Evolutionary conservation across 1,284 basidiomycete species (phyloP), one percentile per base, ranked within the genome.

Genomic region (Marasmius sp.): DNA sequence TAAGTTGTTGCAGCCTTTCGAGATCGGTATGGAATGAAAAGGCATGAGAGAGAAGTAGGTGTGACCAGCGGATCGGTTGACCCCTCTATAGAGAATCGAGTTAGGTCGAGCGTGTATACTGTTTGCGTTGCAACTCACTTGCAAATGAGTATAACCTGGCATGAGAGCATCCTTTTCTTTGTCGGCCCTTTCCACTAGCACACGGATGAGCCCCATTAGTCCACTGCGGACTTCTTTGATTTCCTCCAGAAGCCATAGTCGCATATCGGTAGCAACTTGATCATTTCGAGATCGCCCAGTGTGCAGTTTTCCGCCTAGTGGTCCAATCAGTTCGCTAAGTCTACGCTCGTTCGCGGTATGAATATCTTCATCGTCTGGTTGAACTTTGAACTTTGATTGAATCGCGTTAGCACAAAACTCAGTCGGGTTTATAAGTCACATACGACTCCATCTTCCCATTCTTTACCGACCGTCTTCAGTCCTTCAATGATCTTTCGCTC

Each of bases 261-360:
- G 89, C 92, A 98, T 93, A 74, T 99, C 97, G 3, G 97, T 99
- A 6, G 95, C 95, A 64, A 98, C 96, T 76, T 99, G 97, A 74
- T 99, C 97, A 75, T 99, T 99, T 59, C 97, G 85, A 63, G 93
- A 96, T 61, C 97, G 88, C 43, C 97, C 97, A 0, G 97, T 99
- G 75, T 99, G 97, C 48, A 98, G 81, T 76, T 97, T 97, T 8
- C 95, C 95, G 22, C 93, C 93, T 10, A 96, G 85, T 20, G 91
- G 82, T 0, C 97, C 97, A 62, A 99, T 94, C 63, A 98, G 79
- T 79, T 99, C 97, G 66, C 89, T 94, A 68, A 99, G 77, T 37
- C 97, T 85, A 59, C 97, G 90, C 76, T 99, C 97, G 72, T 99
- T 99, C 61, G 97, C 97, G n/a, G 97, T 99, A 75, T 99, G 97